Conservation (phyloP, 768 basidiomycete species). For the Mrakia gelida region DNA sequence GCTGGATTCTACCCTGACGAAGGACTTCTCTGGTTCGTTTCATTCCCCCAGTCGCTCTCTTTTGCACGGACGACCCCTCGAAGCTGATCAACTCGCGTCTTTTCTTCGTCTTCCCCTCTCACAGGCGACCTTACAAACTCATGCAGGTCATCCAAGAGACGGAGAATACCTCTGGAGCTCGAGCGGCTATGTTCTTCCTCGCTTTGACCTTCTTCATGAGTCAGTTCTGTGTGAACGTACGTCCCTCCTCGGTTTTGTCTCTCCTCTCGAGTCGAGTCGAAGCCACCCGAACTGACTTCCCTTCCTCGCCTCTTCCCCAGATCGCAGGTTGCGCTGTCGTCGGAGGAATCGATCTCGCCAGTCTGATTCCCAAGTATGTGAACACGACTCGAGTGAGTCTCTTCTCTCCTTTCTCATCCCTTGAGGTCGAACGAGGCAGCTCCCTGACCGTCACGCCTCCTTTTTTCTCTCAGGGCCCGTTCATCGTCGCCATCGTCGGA, state of each 20-base stretch:
- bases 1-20: constrained; percentile 38
- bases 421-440: neutral
- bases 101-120: neutral
- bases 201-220: constrained; percentile 37
- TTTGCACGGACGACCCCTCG: too few relatives aligned
- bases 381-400: neutral
- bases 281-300: neutral
- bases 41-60: neutral
- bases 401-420: neutral
- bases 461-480: constrained; percentile 7
- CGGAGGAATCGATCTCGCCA: constrained; percentile 37
- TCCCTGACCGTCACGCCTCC: neutral
- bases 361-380: constrained; percentile 23
- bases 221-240: constrained; percentile 39
- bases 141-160: constrained; percentile 31
- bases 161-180: constrained; percentile 34
- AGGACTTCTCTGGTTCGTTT: constrained; percentile 38
- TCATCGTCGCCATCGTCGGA: constrained; percentile 35
- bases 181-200: constrained; percentile 43
- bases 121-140: constrained; percentile 31
- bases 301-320: neutral
- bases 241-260: constrained; percentile 3
- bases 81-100: neutral
- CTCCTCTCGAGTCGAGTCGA: neutral
- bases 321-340: constrained; percentile 37